Evolutionary conservation across 2,329 filamentous ascomycete genomes (phyloP).

Genomic region (Huntiella decipiens): DNA sequence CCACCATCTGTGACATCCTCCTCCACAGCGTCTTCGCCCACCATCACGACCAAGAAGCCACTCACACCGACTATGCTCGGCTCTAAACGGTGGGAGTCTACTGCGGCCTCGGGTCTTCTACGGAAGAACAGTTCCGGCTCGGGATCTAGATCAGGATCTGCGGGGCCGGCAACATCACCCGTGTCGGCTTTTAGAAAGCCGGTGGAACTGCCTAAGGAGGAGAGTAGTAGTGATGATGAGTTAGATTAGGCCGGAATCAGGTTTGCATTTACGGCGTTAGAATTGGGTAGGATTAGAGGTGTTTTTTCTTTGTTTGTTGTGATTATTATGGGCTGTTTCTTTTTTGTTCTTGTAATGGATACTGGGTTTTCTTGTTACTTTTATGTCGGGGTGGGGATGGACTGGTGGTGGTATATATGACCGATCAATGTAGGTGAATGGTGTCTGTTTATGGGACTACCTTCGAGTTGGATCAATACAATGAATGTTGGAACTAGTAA

Average conservation of each 20-base stretch:
- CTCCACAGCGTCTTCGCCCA: slow-evolving; percentile 1
- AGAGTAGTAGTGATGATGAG: slow-evolving; percentile 10
- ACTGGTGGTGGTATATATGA: no score
- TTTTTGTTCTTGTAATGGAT: background rate
- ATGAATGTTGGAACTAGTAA: no score
- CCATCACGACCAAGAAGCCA: slow-evolving; percentile 17
- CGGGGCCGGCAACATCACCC: slow-evolving; percentile 3
- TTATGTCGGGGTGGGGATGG: no score
- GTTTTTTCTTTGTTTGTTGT: background rate
- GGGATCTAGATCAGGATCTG: slow-evolving; percentile 13
- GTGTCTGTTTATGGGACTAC: no score
- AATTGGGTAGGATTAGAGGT: background rate
- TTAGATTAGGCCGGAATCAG: slow-evolving; percentile 7
- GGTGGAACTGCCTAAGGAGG: background rate
- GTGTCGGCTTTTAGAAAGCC: slow-evolving; percentile 5
- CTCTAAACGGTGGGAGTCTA: slow-evolving; percentile 20
- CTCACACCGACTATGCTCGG: slow-evolving; percentile 22
- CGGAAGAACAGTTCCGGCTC: slow-evolving; percentile 18
- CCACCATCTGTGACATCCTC: background rate
- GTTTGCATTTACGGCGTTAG: background rate
- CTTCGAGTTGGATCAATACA: no score
- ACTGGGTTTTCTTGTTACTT: no score
- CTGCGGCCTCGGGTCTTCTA: slow-evolving; percentile 25
- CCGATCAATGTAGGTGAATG: no score
- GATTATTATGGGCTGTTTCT: background rate